Base-by-base conservation (phyloP, 1,139 yeast species). In the Magnusiomyces ingens region DNA sequence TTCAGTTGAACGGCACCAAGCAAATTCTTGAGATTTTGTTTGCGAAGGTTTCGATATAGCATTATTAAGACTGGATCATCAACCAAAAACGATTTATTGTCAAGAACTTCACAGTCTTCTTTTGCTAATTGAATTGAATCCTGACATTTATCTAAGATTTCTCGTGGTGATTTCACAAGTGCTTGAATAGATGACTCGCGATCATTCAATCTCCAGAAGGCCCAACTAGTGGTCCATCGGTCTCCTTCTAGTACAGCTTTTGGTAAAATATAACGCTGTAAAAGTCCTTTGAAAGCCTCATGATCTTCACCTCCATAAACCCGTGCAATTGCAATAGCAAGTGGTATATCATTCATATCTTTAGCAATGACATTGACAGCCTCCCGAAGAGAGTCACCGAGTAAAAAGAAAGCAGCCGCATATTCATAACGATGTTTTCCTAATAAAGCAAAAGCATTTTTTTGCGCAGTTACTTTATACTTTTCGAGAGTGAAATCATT, bases 401-500 rank as follows among this genome's bases (percentile, higher is more conserved):
- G 74, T 41, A 93, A 70, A 68, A 93, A 93, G 66, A 93, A 91
- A 37, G 85, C 83, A 0, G 98, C 97, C 0, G 98, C 95, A 68
- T 91, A 95, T 64, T 79, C 70, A 64, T 78, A 88, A 45, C 98
- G 73, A 66, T 90, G 99, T 64, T 89, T 88, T 54, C 98, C 90
- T 58, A 93, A 69, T 45, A 93, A 71, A 0, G 90, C 98, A 73
- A 81, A 93, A 0, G 99, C 99, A 70, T 93, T 93, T 64, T 93
- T 93, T 63, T 81, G 71, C 0, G 99, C 97, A 0, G 97, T 96
- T 0, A 88, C 78, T 60, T 75, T 78, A 96, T 97, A 91, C 50
- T 96, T 73, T 11, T 78, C 75, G 53, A 81, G 79, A 1, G 71
- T 71, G 64, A 91, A 93, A 66, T 94, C 94, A 64, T 91, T 85